Evolutionary conservation across 176 grass and related monocot genomes (phyloP).

Genomic region (Ensete ventricosum): DNA sequence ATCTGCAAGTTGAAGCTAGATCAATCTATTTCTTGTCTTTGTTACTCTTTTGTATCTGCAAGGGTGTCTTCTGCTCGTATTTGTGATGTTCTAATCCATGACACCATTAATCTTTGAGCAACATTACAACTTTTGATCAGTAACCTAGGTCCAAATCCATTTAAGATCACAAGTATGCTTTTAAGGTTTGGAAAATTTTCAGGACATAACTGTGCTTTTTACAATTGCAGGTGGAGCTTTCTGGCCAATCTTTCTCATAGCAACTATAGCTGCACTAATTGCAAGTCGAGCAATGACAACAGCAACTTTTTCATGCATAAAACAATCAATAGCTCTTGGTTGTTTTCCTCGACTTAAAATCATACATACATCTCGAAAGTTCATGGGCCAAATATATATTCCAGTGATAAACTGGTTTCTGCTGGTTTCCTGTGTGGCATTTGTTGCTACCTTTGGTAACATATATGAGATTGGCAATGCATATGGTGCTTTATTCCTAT

Average conservation of each 20-base stretch:
- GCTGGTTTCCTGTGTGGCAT: conserved; percentile 67
- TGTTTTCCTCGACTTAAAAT: conserved; percentile 98
- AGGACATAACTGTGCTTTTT: conserved; percentile 24
- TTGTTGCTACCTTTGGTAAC: conserved; percentile 76
- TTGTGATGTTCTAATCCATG: neutral
- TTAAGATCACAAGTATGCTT: neutral
- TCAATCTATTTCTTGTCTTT: neutral
- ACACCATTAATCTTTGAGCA: neutral
- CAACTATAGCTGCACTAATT: conserved; percentile 81
- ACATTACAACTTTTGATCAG: neutral
- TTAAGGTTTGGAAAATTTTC: conserved; percentile 9
- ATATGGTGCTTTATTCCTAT: conserved; percentile 43
- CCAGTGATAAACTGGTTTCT: conserved; percentile 97
- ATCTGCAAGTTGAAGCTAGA: conserved; percentile 29
- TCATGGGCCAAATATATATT: conserved; percentile 99
- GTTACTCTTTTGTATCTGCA: neutral
- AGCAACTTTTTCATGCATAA: conserved; percentile 89
- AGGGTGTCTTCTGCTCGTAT: neutral
- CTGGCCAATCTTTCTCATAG: conserved; percentile 77
- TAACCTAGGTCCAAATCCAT: neutral
- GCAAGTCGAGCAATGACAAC: conserved; percentile 96
- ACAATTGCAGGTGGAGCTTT: conserved; percentile 53
- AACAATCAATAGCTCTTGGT: conserved; percentile 87
- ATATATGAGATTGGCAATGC: conserved; percentile 98
- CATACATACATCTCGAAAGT: conserved; percentile 90